These are phyloP conservation scores for Triangularia setosa DNA, from an alignment of 2,329 filamentous ascomycete genomes.

Conservation along the genomic window DNA sequence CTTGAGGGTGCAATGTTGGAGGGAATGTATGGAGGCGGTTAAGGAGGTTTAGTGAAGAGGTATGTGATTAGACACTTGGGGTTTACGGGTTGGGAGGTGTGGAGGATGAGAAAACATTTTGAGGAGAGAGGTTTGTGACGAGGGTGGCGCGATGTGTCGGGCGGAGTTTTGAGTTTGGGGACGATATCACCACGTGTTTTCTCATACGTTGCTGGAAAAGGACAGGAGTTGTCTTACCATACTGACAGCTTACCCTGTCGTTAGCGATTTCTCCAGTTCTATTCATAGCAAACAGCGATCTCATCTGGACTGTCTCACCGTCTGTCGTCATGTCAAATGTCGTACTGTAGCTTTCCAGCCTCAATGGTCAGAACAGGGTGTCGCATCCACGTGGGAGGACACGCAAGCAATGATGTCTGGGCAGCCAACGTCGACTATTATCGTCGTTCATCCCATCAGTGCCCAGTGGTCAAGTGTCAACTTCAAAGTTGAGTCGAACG, in stretches of 20 bases:
- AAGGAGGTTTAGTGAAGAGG: slow-evolving; percentile 43
- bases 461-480: not conserved
- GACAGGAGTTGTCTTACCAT: not conserved
- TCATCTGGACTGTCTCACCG: not conserved
- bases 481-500: not conserved
- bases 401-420: not conserved
- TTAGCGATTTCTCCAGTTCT: not conserved
- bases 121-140: not conserved
- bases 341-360: not conserved
- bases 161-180: too few relatives aligned
- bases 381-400: not conserved
- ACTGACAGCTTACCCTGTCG: not conserved
- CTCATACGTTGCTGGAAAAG: not conserved
- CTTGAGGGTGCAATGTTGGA: slow-evolving; percentile 42
- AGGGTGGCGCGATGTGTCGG: too few relatives aligned
- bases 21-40: slow-evolving; percentile 43
- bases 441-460: not conserved
- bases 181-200: too few relatives aligned
- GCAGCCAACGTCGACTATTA: too few relatives aligned
- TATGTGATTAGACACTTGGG: slow-evolving; percentile 45
- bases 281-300: not conserved
- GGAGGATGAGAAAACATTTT: slow-evolving; percentile 36
- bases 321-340: not conserved
- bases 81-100: slow-evolving; percentile 44
- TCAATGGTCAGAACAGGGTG: not conserved